Evolutionary conservation across 352 stramenopile genomes (phyloP), one percentile per base, ranked within the genome.

Genomic region (Globisporangium echinulatum): DNA sequence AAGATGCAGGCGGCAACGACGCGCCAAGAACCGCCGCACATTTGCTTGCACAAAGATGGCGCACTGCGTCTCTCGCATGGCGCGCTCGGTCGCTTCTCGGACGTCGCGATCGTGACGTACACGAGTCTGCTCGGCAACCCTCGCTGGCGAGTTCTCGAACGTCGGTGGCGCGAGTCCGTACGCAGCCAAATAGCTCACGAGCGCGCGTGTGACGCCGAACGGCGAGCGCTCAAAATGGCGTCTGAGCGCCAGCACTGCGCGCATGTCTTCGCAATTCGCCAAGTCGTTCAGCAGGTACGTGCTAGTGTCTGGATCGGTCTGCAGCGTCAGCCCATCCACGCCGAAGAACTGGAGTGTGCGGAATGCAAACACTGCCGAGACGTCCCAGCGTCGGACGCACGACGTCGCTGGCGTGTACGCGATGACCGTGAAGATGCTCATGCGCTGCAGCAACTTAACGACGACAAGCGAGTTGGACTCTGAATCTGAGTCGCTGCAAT

Each of bases 131-230:
- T 54, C 61, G 5, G 73, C 72, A 42, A 77, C 52, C 9, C 74
- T 71, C 17, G 82, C 57, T 1, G 67, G 67, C 53, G 75, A 67
- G 67, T 86, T 77, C 6, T 73, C 64, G n/a, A 69, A 74, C 4
- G 49, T 67, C 8, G 78, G 74, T 3, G 17, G 42, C 17, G 44
- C 43, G 0, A 66, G 56, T 0, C 69, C 72, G 56, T 78, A 74
- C 3, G 46, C 48, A 13, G 67, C 2, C 4, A 87, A 5, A 59
- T 87, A 88, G 25, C 52, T 62, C 33, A 82, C 48, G 48, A 88
- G 46, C 17, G 51, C 38, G 6, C 66, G 74, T 19, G 84, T 55
- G 15, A 66, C 68, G 3, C 10, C n/a, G 63, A 7, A 2, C 62
- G 67, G 37, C 64, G 56, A 4, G 49, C 7, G 7, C 63, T 62